A percentile compares a stretch with the other conserved stretches of the same genome.
Evolutionary conservation across 495 filamentous ascomycete species (phyloP).

Genomic region (Hypoxylon crocopeplum): DNA sequence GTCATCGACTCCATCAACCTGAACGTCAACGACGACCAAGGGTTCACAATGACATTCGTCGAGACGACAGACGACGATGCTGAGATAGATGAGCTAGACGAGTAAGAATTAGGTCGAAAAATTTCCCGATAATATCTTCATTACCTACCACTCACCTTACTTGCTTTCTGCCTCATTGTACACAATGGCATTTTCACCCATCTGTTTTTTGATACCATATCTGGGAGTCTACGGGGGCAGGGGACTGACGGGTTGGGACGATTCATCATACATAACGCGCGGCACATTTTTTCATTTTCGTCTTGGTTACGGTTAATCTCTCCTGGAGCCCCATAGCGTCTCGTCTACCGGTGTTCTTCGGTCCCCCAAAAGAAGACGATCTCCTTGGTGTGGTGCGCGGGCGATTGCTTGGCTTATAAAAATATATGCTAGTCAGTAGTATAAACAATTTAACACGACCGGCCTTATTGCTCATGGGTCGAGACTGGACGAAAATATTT

Average conservation of each 20-base stretch:
- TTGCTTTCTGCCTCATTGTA: conserved; percentile 1
- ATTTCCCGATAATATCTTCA: conserved; percentile 18
- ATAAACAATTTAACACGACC: conserved; percentile 27
- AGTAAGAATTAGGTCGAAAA: conserved; percentile 1
- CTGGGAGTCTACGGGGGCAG: conserved; percentile 21
- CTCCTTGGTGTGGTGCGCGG: not conserved
- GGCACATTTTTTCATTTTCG: conserved; percentile 10
- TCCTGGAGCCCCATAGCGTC: not conserved
- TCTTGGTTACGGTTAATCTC: conserved; percentile 11
- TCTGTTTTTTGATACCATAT: conserved; percentile 35
- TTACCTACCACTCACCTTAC: not conserved
- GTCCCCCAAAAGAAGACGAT: not conserved
- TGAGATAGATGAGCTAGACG: conserved; percentile 20
- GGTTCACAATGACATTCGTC: conserved; percentile 58
- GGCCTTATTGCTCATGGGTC: conserved; percentile 26
- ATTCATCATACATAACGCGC: conserved; percentile 7
- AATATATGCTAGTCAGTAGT: conserved; percentile 28
- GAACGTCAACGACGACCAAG: conserved; percentile 54
- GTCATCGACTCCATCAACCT: conserved; percentile 56
- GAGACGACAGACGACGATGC: conserved; percentile 52
- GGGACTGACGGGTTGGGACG: conserved; percentile 18
- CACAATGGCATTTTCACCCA: conserved; percentile 28
- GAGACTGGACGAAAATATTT: conserved; percentile 15
- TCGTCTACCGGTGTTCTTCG: not conserved
- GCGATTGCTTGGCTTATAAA: conserved; percentile 8